phyloP scores from a whole-genome alignment of 2,329 filamentous ascomycete species.

The Cadophora sp. region DNA sequence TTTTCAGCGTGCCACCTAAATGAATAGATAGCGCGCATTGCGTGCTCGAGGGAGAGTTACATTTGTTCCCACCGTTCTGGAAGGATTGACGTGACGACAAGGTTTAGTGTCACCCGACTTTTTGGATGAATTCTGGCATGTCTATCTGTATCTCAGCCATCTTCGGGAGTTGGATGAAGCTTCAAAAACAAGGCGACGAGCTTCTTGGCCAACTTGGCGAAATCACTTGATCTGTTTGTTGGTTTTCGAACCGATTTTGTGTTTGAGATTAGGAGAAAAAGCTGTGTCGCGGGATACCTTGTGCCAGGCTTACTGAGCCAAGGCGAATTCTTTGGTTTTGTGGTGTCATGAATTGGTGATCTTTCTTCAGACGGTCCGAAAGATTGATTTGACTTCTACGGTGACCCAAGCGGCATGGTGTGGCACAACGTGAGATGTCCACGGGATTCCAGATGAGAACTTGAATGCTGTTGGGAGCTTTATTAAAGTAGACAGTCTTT shows the following conservation, averaged over 20 bases:
- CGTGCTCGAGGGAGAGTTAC: conserved; percentile 2
- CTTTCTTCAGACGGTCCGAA: not conserved
- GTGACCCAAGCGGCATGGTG: not conserved
- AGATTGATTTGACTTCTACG: not conserved
- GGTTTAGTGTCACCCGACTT: not conserved
- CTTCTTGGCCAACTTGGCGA: not conserved
- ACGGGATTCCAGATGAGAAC: not conserved
- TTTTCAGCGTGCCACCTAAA: not conserved
- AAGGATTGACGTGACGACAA: conserved; percentile 1
- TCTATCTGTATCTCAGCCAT: not conserved
- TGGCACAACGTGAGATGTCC: not conserved
- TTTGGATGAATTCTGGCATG: not conserved
- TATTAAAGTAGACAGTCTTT: too few relatives aligned
- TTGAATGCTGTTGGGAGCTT: not conserved
- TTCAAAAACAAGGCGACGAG: conserved; percentile 1
- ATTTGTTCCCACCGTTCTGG: conserved; percentile 2
- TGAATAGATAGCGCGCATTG: conserved; percentile 13
- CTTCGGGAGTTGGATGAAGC: not conserved
- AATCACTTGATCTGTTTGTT: not conserved
- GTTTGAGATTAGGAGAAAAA: not conserved
- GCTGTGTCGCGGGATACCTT: not conserved
- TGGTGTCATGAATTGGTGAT: conserved; percentile 14
- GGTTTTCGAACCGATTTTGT: not conserved
- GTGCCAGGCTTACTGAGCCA: not conserved
- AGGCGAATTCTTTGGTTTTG: conserved; percentile 7